phyloP scores from a whole-genome alignment of 2,329 filamentous ascomycete genomes.

The Mycosphaerella arachidis region DNA sequence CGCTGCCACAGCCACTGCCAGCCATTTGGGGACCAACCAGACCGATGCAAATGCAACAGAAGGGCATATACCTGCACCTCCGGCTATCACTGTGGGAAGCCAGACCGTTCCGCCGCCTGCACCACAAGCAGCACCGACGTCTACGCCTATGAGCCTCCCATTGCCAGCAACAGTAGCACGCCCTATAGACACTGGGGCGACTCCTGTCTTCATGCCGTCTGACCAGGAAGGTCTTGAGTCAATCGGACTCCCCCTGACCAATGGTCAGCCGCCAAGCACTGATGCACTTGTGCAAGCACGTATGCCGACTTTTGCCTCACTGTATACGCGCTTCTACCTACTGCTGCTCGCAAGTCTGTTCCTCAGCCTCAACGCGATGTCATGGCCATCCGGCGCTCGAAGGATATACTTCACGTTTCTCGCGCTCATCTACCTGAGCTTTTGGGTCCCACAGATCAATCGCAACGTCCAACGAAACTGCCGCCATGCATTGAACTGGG shows the following conservation, averaged over 20 bases:
- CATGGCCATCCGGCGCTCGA: conserved; percentile 52
- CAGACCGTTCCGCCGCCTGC: not conserved
- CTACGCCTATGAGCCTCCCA: conserved; percentile 2
- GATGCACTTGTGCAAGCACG: conserved; percentile 17
- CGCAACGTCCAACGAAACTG: conserved; percentile 89
- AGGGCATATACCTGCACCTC: not conserved
- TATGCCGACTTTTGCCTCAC: conserved; percentile 45
- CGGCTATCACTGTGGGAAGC: not conserved
- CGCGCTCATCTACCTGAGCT: conserved; percentile 73
- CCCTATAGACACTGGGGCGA: conserved; percentile 45
- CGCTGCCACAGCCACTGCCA: not conserved
- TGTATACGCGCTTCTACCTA: conserved; percentile 61
- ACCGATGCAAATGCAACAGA: not conserved
- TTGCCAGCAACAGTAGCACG: conserved; percentile 18
- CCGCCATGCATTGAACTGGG: conserved; percentile 84
- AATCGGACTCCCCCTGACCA: conserved; percentile 39
- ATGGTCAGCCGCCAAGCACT: conserved; percentile 11
- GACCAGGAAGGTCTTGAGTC: conserved; percentile 50
- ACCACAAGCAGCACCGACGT: not conserved
- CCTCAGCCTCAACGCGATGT: conserved; percentile 55
- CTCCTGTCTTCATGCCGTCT: conserved; percentile 53
- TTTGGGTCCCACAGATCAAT: conserved; percentile 89
- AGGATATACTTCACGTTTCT: conserved; percentile 58
- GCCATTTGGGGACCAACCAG: not conserved
- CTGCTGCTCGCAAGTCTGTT: conserved; percentile 55